Conservation (phyloP, 441 rosid species). For the Codiaeum variegatum region DNA sequence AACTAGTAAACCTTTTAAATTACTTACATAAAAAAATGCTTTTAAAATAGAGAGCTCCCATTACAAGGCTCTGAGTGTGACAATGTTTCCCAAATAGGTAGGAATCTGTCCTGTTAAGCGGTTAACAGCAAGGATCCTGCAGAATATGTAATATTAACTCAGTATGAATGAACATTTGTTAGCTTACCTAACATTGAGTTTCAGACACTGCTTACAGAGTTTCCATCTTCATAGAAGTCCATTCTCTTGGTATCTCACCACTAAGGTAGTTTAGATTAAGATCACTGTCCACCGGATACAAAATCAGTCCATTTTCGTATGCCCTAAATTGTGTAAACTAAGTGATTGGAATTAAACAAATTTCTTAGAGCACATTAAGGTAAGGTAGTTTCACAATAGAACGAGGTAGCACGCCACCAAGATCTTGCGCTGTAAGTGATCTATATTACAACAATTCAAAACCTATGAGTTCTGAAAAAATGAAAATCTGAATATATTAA, state of each 20-base stretch:
- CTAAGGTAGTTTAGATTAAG: conserved; percentile 33
- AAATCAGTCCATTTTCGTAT: not conserved
- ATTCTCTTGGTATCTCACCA: conserved; percentile 39
- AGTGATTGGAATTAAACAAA: conserved; percentile 3
- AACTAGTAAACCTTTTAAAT: conserved; percentile 9
- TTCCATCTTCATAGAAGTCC: conserved; percentile 36
- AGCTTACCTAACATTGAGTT: not conserved
- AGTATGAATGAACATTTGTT: not conserved
- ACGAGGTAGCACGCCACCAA: conserved; percentile 34
- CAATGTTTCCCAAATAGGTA: conserved; percentile 29
- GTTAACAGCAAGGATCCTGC: conserved; percentile 34
- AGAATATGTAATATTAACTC: not conserved
- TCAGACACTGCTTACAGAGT: conserved; percentile 30
- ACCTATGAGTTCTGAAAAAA: conserved; percentile 5
- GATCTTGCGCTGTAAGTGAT: conserved; percentile 31
- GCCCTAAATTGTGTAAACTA: not conserved
- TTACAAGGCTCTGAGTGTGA: conserved; percentile 35
- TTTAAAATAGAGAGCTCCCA: not conserved
- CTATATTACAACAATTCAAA: conserved; percentile 16
- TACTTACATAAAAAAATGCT: not conserved
- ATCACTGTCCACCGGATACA: conserved; percentile 20
- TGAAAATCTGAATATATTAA: not conserved
- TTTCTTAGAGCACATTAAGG: conserved; percentile 32
- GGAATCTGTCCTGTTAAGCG: conserved; percentile 37
- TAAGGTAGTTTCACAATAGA: conserved; percentile 32